Percentiles rank a stretch among this genome's conserved stretches.
Conservation (phyloP, 2,329 filamentous ascomycete genomes). For the Dothistroma septosporum region DNA sequence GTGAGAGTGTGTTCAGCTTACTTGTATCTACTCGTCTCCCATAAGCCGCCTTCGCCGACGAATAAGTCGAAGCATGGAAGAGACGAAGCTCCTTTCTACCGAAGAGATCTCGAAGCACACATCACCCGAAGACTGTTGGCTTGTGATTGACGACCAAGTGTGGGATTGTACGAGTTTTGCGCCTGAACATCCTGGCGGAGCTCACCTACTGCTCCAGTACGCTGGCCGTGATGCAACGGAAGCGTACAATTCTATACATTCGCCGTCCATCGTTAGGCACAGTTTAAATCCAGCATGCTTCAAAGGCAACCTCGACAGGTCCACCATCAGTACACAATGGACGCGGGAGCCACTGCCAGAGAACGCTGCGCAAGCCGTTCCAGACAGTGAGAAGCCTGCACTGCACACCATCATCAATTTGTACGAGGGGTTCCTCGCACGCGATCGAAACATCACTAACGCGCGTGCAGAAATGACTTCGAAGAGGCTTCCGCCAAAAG, state of each 20-base stretch:
- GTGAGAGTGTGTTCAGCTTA: background rate
- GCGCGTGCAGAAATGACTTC: slow-evolving; percentile 19
- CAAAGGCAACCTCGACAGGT: slow-evolving; percentile 33
- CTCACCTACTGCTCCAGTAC: slow-evolving; percentile 48
- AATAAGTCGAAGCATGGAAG: slow-evolving; percentile 11
- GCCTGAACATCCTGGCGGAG: slow-evolving; percentile 55
- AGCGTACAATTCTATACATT: slow-evolving; percentile 52
- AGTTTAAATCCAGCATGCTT: slow-evolving; percentile 41
- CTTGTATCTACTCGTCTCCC: background rate
- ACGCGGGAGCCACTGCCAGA: slow-evolving; percentile 1
- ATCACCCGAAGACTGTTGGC: slow-evolving; percentile 47
- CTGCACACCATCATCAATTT: slow-evolving; percentile 44
- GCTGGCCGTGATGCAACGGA: slow-evolving; percentile 53
- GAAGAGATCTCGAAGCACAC: slow-evolving; percentile 23
- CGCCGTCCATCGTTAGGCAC: slow-evolving; percentile 38
- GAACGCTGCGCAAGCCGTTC: slow-evolving; percentile 15
- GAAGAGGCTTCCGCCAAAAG: slow-evolving; percentile 19
- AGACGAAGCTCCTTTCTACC: slow-evolving; percentile 13
- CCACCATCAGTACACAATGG: slow-evolving; percentile 22
- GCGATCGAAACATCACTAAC: slow-evolving; percentile 12
- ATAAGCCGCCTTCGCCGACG: background rate
- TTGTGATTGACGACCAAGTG: slow-evolving; percentile 61
- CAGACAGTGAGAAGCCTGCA: slow-evolving; percentile 39
- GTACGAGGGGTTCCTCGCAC: slow-evolving; percentile 8
- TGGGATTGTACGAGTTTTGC: slow-evolving; percentile 64